Base-by-base conservation (phyloP, 2,329 filamentous ascomycete genomes). In the Drechslerella stenobrocha region DNA sequence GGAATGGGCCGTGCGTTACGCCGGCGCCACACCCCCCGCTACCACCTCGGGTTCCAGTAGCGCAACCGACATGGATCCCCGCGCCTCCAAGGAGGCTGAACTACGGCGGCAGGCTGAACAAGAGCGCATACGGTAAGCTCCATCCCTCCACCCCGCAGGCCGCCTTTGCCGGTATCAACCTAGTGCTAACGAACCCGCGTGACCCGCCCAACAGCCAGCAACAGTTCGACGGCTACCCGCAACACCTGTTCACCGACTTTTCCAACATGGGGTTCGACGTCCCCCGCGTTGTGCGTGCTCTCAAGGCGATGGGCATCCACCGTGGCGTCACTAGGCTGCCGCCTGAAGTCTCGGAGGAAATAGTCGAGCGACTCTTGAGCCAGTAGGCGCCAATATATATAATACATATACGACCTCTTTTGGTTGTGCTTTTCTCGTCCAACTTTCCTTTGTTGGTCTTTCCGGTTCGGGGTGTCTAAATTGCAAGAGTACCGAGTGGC, bases 221-320 rank as follows among this genome's bases (percentile, higher is more conserved):
- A 37, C 52, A 57, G 70, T 96, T 95, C 75, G 83, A 87, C 70
- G 92, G 93, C 1, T 97, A 95, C 77, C 91, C 90, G 77, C 87
- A 86, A 74, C 82, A 87, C 28, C 81, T 96, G 37, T 84, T 97
- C 70, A 85, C 93, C 73, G 83, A 87, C 2, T 97, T 97, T 73
- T 84, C 88, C 13, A 83, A 80, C 73, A 97, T 97, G 92, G 92
- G 92, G 8, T 97, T 97, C 73, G 86, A 90, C 59, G 82, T 95
- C 1, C 88, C 91, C 48, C 81, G 83, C n/a, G 90, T 97, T 0
- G 90, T 96, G 0, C 83, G 87, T 7, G 89, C 90, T 0, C 95
- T 96, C 74, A 81, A 87, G 52, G 88, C 83, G 67, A 86, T 93
- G 5, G 88, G 89, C 3, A 91, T 96, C 71, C 52, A 52, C 4